Conservation (phyloP, 2,329 filamentous ascomycete genomes). For the Thyridium curvatum region DNA sequence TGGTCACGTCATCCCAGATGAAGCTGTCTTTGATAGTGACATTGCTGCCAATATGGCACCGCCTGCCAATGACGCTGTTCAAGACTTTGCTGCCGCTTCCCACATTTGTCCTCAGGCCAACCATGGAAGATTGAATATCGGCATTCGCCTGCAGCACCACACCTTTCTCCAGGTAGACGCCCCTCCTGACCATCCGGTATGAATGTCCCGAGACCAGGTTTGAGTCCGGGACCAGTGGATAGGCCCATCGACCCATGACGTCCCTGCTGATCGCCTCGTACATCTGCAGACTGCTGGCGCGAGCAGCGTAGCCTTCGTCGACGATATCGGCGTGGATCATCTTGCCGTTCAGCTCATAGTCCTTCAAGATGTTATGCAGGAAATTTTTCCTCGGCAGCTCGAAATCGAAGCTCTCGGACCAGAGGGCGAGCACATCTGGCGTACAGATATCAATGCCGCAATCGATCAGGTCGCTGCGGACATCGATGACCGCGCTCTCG, state of each 20-base stretch:
- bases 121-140: constrained; percentile 62
- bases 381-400: constrained; percentile 70
- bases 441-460: constrained; percentile 97
- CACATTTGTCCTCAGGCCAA: constrained; percentile 71
- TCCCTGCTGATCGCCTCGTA: constrained; percentile 88
- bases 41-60: constrained; percentile 81
- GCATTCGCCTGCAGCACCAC: constrained; percentile 70
- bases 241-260: constrained; percentile 80
- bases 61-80: constrained; percentile 74
- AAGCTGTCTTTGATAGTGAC: constrained; percentile 74
- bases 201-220: constrained; percentile 74
- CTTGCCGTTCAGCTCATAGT: constrained; percentile 95
- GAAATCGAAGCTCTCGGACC: constrained; percentile 93
- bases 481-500: constrained; percentile 66
- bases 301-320: constrained; percentile 75
- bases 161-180: constrained; percentile 71
- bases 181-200: constrained; percentile 64
- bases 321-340: constrained; percentile 90
- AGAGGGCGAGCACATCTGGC: constrained; percentile 86
- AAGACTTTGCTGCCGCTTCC: constrained; percentile 64
- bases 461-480: constrained; percentile 85
- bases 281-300: constrained; percentile 78
- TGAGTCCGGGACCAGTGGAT: constrained; percentile 82
- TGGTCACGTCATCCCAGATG: constrained; percentile 77
- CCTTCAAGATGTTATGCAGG: constrained; percentile 81